phyloP scores from a whole-genome alignment of 768 basidiomycete genomes.

The Trametes maxima region DNA sequence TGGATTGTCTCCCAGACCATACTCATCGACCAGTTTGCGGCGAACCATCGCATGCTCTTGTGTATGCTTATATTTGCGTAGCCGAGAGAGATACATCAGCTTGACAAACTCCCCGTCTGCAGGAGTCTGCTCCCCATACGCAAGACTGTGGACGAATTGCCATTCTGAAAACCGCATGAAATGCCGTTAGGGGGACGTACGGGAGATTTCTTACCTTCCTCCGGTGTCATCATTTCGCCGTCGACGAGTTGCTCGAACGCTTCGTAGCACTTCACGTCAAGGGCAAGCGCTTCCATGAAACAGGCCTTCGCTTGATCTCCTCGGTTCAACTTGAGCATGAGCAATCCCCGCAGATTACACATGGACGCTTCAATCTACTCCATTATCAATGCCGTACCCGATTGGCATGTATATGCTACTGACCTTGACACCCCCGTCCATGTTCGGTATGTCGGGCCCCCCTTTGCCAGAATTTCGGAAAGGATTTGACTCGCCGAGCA shows the following conservation, averaged over 20 bases:
- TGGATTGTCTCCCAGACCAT: constrained; percentile 84
- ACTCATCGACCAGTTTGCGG: constrained; percentile 79
- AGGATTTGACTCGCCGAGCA: constrained; percentile 92
- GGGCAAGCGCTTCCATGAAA: constrained; percentile 91
- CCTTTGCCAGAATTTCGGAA: constrained; percentile 71
- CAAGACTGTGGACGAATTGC: constrained; percentile 88
- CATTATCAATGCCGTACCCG: not conserved
- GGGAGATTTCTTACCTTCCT: constrained; percentile 71
- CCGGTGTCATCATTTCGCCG: constrained; percentile 94
- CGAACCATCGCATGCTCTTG: constrained; percentile 82
- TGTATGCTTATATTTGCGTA: constrained; percentile 88
- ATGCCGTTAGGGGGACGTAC: not conserved
- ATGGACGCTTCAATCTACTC: constrained; percentile 93
- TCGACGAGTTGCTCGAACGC: constrained; percentile 88
- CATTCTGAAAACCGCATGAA: constrained; percentile 62
- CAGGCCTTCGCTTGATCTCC: constrained; percentile 90
- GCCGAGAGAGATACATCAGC: constrained; percentile 87
- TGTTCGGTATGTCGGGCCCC: constrained; percentile 73
- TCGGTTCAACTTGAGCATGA: constrained; percentile 93
- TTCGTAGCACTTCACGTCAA: constrained; percentile 98
- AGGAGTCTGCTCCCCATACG: constrained; percentile 80
- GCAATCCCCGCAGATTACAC: constrained; percentile 89
- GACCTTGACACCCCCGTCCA: constrained; percentile 95
- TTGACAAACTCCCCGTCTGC: constrained; percentile 91
- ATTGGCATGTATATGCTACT: not conserved